Evolutionary conservation across 2,329 filamentous ascomycete species (phyloP).

Genomic region (Didymella keratinophila): DNA sequence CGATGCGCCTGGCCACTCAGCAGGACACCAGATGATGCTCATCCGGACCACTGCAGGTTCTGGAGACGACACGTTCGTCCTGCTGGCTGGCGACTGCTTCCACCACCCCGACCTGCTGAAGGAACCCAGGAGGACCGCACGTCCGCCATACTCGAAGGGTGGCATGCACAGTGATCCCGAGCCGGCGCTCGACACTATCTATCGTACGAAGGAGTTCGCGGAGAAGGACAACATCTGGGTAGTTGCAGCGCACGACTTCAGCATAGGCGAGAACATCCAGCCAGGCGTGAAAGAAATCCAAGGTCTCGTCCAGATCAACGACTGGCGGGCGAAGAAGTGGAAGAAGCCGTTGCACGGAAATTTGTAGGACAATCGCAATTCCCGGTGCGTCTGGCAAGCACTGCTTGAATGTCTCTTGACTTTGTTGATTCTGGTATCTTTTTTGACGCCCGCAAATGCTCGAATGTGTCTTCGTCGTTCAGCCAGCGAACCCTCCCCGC

Average conservation of each 20-base stretch:
- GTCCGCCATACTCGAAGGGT: conserved; percentile 38
- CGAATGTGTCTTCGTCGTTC: background rate
- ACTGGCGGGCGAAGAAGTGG: conserved; percentile 38
- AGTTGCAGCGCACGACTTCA: conserved; percentile 44
- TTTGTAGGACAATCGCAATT: background rate
- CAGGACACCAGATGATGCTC: conserved; percentile 59
- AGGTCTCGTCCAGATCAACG: conserved; percentile 36
- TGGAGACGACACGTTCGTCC: conserved; percentile 34
- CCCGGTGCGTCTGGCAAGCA: background rate
- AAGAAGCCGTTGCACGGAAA: conserved; percentile 29
- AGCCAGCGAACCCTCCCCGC: background rate
- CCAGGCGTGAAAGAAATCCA: conserved; percentile 33
- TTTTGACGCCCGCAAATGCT: conserved; percentile 13
- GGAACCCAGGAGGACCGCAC: conserved; percentile 39
- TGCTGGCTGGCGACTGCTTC: conserved; percentile 45
- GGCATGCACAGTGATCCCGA: conserved; percentile 43
- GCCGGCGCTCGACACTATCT: conserved; percentile 39
- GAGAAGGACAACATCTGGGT: conserved; percentile 41
- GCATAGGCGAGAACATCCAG: conserved; percentile 34
- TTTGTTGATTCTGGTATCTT: conserved; percentile 17
- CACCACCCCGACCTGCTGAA: conserved; percentile 41
- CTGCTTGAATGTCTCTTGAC: background rate
- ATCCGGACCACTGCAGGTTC: conserved; percentile 28
- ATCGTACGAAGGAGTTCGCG: conserved; percentile 33
- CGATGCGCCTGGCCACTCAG: conserved; percentile 61